Conservation (phyloP, 106 monocot genomes). For the Acorus calamus region DNA sequence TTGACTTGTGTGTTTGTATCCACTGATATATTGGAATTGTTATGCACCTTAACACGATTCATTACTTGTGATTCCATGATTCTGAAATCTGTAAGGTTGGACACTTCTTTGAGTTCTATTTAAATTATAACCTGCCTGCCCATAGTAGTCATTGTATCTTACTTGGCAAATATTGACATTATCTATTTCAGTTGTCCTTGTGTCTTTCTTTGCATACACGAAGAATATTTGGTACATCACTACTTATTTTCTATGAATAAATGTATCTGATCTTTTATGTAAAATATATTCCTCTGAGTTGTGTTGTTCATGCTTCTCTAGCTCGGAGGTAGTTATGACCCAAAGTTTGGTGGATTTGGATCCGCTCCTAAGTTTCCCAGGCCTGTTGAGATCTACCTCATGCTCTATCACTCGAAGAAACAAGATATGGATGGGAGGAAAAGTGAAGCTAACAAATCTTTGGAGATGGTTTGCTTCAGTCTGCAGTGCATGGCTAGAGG, state of each 20-base stretch:
- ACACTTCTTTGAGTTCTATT: too few species aligned
- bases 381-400: slow-evolving; percentile 68
- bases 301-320: slow-evolving; percentile 8
- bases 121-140: too few species aligned
- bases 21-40: too few species aligned
- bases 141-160: too few species aligned
- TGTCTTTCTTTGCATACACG: too few species aligned
- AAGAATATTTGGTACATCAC: too few species aligned
- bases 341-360: slow-evolving; percentile 87
- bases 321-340: slow-evolving; percentile 62
- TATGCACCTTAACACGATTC: too few species aligned
- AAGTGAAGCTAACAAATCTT: slow-evolving; percentile 38
- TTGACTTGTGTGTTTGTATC: too few species aligned
- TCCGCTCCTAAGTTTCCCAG: slow-evolving; percentile 94
- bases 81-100: too few species aligned
- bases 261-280: neutral
- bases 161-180: too few species aligned
- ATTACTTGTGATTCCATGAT: too few species aligned
- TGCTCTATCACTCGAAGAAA: slow-evolving; percentile 77
- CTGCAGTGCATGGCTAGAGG: slow-evolving; percentile 93
- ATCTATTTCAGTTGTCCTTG: too few species aligned
- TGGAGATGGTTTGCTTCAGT: slow-evolving; percentile 56
- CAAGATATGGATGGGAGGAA: slow-evolving; percentile 30
- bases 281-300: neutral
- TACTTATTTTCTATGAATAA: neutral